Evolutionary conservation across 805 yeast species (phyloP).

Genomic region (Pichia insulana): DNA sequence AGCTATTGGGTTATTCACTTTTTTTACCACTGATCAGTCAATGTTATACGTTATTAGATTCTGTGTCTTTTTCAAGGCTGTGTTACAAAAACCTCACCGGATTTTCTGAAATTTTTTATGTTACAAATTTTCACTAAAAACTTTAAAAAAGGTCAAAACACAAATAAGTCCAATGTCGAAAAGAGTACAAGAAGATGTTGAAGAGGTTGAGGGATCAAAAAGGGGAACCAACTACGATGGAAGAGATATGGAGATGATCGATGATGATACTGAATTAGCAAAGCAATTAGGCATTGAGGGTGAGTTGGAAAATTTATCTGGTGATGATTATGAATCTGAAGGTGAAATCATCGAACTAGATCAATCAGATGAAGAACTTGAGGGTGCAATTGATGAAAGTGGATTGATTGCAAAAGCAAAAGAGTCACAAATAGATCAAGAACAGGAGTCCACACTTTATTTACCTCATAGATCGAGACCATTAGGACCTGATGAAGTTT

Average conservation of each 20-base stretch:
- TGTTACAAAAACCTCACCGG: background rate
- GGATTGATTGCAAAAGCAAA: constrained; percentile 44
- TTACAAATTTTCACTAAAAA: background rate
- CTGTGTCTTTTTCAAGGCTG: background rate
- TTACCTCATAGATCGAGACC: constrained; percentile 86
- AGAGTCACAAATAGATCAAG: constrained; percentile 27
- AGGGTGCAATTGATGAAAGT: constrained; percentile 48
- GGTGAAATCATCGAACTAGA: constrained; percentile 82
- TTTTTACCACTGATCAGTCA: too few species aligned
- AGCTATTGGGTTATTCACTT: too few species aligned
- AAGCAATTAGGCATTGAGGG: constrained; percentile 51
- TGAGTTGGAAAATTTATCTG: constrained; percentile 81
- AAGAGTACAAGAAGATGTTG: constrained; percentile 24
- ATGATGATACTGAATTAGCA: constrained; percentile 28
- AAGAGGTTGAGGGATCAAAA: constrained; percentile 13
- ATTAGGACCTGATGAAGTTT: constrained; percentile 88
- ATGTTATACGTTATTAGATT: background rate
- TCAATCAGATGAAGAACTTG: constrained; percentile 43
- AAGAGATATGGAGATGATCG: constrained; percentile 18
- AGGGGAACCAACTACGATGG: constrained; percentile 9
- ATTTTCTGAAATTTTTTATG: background rate
- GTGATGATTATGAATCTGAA: constrained; percentile 89
- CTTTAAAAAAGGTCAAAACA: background rate
- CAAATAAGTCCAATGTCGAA: constrained; percentile 24
- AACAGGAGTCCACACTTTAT: constrained; percentile 40